A percentile compares a stretch with the other conserved stretches of the same genome.
These are phyloP conservation scores for Tetracladium setigerum DNA, from an alignment of 495 filamentous ascomycete species.

Conservation along the genomic window DNA sequence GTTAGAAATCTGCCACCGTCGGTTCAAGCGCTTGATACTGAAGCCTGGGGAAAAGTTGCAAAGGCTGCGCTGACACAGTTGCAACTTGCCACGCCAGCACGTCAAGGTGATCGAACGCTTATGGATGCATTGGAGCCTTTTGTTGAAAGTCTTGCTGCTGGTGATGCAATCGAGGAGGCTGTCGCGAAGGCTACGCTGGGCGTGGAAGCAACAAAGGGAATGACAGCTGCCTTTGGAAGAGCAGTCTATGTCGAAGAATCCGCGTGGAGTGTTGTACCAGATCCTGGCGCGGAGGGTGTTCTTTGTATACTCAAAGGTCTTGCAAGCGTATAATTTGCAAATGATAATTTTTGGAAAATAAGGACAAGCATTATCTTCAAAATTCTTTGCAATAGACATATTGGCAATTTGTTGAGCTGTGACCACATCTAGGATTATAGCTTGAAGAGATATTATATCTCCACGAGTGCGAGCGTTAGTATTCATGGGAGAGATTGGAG, in stretches of 20 bases:
- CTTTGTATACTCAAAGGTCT: too few relatives aligned
- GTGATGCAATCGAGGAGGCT: constrained; percentile 35
- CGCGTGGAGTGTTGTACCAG: constrained; percentile 1
- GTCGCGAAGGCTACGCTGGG: constrained; percentile 65
- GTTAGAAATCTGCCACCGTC: constrained; percentile 47
- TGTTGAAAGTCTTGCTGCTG: constrained; percentile 47
- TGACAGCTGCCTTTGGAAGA: constrained; percentile 79
- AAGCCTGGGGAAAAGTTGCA: constrained; percentile 67
- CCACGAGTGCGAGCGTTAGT: too few relatives aligned
- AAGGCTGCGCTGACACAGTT: constrained; percentile 60
- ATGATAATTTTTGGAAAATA: too few relatives aligned
- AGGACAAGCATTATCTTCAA: too few relatives aligned
- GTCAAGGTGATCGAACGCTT: constrained; percentile 79
- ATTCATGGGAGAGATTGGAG: too few relatives aligned
- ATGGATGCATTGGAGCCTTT: constrained; percentile 87
- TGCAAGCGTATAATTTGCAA: too few relatives aligned
- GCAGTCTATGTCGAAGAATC: constrained; percentile 74
- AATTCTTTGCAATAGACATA: too few relatives aligned
- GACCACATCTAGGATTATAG: too few relatives aligned
- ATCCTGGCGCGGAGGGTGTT: background rate
- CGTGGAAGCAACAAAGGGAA: constrained; percentile 74
- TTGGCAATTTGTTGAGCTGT: too few relatives aligned
- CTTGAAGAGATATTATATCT: too few relatives aligned
- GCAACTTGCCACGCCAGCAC: constrained; percentile 76
- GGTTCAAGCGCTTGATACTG: constrained; percentile 31